These are phyloP conservation scores for Eimeria praecox DNA, from an alignment of 169 alveolate species.

Conservation along the genomic window DNA sequence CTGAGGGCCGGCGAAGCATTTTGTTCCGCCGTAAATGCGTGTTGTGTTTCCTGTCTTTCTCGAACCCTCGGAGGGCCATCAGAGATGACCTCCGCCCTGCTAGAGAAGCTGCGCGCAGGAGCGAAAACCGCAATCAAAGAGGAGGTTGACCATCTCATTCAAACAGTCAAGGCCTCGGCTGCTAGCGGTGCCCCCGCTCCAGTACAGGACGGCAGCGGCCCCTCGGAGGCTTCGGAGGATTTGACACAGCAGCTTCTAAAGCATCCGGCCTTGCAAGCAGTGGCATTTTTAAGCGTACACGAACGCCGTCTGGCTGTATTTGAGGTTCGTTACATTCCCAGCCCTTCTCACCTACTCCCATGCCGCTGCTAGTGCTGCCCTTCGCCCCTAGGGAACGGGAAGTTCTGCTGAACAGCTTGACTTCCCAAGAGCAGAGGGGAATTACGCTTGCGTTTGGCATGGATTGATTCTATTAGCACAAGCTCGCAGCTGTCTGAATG, in stretches of 20 bases:
- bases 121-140: slow-evolving; percentile 51
- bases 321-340: slow-evolving; percentile 18
- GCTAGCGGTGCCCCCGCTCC: not conserved
- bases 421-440: not conserved
- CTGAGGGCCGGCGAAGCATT: slow-evolving; percentile 67
- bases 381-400: not conserved
- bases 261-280: slow-evolving; percentile 74
- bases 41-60: slow-evolving; percentile 38
- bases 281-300: slow-evolving; percentile 68
- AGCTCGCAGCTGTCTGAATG: not conserved
- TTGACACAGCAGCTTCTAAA: slow-evolving; percentile 52
- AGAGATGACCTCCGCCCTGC: slow-evolving; percentile 37
- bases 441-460: not conserved
- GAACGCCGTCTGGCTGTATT: slow-evolving; percentile 73
- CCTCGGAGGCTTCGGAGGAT: slow-evolving; percentile 1
- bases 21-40: slow-evolving; percentile 46
- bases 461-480: not conserved
- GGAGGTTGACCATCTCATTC: slow-evolving; percentile 36
- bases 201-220: not conserved
- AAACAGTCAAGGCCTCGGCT: slow-evolving; percentile 17
- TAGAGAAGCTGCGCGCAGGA: slow-evolving; percentile 60
- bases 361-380: not conserved
- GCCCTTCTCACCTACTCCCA: not conserved
- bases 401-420: not conserved
- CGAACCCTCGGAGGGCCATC: slow-evolving; percentile 74